Evolutionary conservation across 1,284 basidiomycete species (phyloP), one percentile per base, ranked within the genome.

Genomic region (Boletus smithii): DNA sequence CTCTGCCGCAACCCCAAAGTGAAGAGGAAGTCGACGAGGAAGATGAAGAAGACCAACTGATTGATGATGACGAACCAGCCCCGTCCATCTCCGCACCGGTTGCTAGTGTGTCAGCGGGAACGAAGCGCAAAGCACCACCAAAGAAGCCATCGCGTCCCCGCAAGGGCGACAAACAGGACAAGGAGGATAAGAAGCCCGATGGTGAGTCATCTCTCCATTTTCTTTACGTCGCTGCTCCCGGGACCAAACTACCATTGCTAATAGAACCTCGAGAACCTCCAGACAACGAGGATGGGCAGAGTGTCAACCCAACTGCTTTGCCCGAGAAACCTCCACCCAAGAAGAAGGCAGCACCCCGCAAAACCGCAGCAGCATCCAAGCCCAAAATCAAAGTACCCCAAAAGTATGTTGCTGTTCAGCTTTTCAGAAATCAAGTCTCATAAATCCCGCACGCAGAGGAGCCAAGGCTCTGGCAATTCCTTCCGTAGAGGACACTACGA

Each of bases 41-140:
- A 36, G 85, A 85, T 4, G 83, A 88, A 60, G 84, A 86, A 65
- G 85, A 88, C 69, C 81, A 86, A 56, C 76, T 87, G 54, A 81
- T 85, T 55, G 85, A 88, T 64, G 85, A 88, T 54, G 82, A 77
- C 35, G 72, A 63, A 60, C 61, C 44, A 22, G 51, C 44, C 41
- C 61, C 42, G 41, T 65, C 64, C 39, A 53, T 63, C 50, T 58
- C 69, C 42, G 58, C 61, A 13, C 67, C 64, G 46, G 57, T 65
- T 49, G 54, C 64, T 31, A 70, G 46, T 29, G 42, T 40, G 11
- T 46, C 58, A 39, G 32, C 58, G 41, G 57, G 63, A 31, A 67
- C 71, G 49, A 78, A 77, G 57, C 73, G 73, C 34, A 80, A 75
- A 61, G 61, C 68, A 38, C 61, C 73, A 39, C 60, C 59, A 23